phyloP scores from a whole-genome alignment of 1,139 yeast genomes.

The Hemisphaericaspora xylanilytica region DNA sequence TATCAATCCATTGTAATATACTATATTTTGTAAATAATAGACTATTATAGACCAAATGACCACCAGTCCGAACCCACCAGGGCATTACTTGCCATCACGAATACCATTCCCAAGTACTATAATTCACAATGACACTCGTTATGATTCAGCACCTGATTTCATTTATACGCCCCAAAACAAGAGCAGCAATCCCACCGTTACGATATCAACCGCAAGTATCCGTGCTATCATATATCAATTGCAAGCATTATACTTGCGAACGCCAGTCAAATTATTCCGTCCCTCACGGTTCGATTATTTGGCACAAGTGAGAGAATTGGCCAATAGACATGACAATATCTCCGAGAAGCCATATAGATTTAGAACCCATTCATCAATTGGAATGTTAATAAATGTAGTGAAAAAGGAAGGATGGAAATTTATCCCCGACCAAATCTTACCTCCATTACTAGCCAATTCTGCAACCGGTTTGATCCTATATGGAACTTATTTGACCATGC shows the following conservation, averaged over 20 bases:
- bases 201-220: constrained; percentile 72
- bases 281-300: constrained; percentile 89
- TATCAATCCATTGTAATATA: no score
- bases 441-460: constrained; percentile 85
- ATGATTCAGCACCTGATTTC: neutral
- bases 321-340: constrained; percentile 46
- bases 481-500: constrained; percentile 66
- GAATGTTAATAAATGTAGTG: constrained; percentile 68
- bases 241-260: constrained; percentile 73
- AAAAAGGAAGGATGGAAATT: constrained; percentile 82
- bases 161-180: constrained; percentile 8
- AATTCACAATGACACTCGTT: neutral
- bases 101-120: neutral
- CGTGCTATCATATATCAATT: constrained; percentile 81
- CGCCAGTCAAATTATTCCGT: constrained; percentile 81
- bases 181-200: constrained; percentile 36
- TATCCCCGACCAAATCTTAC: constrained; percentile 79
- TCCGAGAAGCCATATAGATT: constrained; percentile 60
- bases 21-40: no score
- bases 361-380: constrained; percentile 74
- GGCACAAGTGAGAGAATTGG: constrained; percentile 59
- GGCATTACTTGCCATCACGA: constrained; percentile 1
- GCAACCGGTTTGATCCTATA: constrained; percentile 83
- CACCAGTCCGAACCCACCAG: no score
- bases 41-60: neutral